Base-by-base conservation (phyloP, 2,329 filamentous ascomycete genomes). In the Pseudopithomyces chartarum region DNA sequence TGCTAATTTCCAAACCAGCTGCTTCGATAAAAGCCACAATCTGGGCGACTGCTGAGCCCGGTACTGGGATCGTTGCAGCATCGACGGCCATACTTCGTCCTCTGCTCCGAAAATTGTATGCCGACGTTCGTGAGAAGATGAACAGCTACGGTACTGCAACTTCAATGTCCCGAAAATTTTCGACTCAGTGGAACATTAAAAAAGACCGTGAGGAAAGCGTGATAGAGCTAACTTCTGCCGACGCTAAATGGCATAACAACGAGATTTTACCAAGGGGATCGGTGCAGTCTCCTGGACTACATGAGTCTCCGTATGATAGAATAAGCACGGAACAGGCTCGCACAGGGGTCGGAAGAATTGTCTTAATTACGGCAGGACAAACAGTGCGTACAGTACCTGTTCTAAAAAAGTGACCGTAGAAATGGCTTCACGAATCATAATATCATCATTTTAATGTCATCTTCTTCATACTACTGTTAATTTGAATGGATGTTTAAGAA, bases 31-130 rank as follows among this genome's bases (percentile, higher is more conserved):
- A 74, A 61, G 72, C 73, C 22, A 76, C 71, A 13, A 74, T 78
- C 40, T 82, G 79, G 79, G 80, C 79, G 3, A 75, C 81, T 32
- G 73, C 81, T 22, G 81, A 82, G 58, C 79, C 80, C 33, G 81
- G 79, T 10, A 80, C 79, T 17, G 81, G 81, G 17, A 81, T 84
- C 58, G 74, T 79, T 7, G 80, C 82, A 12, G 80, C 79, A 2
- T 81, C 79, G 7, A 69, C 80, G 36, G 78, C 79, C 7, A 76
- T 79, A 3, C 73, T 82, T 1, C 79, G 80, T 0, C 80, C 80
- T 1, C 65, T 82, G 7, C 72, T 82, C 43, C 70, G 70, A 40
- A 61, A 68, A 20, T 57, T 73, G 22, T 64, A 57, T 8, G 54
- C 56, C 4, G 62, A 64, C 10, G 61, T 70, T 10, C 65, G 61